Evolutionary conservation across 768 basidiomycete species (phyloP), one percentile per base, ranked within the genome.

Genomic region (Tylopilus sp.): DNA sequence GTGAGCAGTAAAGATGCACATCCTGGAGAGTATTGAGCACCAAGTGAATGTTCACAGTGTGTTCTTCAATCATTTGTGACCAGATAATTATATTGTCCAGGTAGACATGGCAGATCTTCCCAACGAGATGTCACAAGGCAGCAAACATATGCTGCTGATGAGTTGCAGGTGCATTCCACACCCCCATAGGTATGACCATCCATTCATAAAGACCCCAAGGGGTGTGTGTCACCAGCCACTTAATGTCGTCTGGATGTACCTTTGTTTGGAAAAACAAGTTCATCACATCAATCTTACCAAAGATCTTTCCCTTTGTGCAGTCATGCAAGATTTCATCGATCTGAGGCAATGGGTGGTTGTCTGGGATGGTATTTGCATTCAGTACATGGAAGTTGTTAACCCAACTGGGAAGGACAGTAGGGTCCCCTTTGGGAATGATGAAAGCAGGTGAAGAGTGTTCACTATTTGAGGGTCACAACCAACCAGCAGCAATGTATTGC

Each of bases 361-460:
- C 41, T 4, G 26, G 7, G 1, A 42, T 19, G 4, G 41, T 42
- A 12, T 68, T 67, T 0, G n/a, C 4, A 37, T 72, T 73, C 0
- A 74, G 34, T 0, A 43, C 1, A 0, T 62, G 50, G 40, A 64
- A 72, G 13, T 73, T 59, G 29, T 73, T 71, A 0, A 71, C 62
- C 71, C 64, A 69, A 0, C 56, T 48, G 0, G 67, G 72, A 0
- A 38, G 37, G 1, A 38, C 21, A 16, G 37, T 5, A 4, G 33
- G 33, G 33, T 34, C 16, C 11, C 10, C 33, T 44, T 72, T 75
- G 0, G 70, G 73, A 4, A 77, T 70, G 1, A 77, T 62, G 50
- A 77, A 79, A 0, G 67, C 3, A 0, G 72, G 75, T 0, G 70
- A 78, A 0, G 70, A 69, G 38, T 63, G 67, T 0, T 43, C 37